Evolutionary conservation across 75 land plant species (phyloP), one percentile per base, ranked within the genome.

Genomic region (Ceratopteris richardii): DNA sequence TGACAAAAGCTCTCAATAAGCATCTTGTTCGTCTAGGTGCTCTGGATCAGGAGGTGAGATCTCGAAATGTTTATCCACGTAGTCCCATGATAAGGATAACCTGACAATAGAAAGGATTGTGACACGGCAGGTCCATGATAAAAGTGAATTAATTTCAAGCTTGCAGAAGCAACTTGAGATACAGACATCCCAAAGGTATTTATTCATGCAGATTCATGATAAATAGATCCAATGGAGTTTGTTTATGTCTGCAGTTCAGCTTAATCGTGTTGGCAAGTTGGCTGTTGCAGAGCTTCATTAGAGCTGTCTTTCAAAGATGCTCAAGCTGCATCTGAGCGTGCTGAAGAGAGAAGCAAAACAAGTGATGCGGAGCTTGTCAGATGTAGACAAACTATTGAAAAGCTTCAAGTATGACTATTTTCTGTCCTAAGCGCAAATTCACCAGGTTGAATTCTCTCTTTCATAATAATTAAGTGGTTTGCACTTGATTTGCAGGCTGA

Each of bases 21-120:
- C 76, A 66, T 73, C 76, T 73, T 44, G 68, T 66, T 54, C 71
- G 70, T 20, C 44, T 66, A 7, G 56, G 63, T 53, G 64, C 76
- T 22, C 44, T 73, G 25, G 70, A 73, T 30, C 76, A 73, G 47
- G 76, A 73, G 44, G 76, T 73, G 44, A 26, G 63, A 39, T 30
- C 37, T 31, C 2, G 13, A 7, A 18, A n/a, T 46, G 18, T 17
- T 6, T 33, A 33, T 4, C 3, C 9, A 33, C 9, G 9, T 9
- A 4, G 3, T 18, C 5, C 17, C 5, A 6, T 46, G 17, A 17
- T 6, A 46, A 14, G 50, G 3, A 21, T 2, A 14, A 46, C 5
- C 4, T 18, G 14, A 46, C 3, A 46, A 2, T 17, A n/a, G 17
- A 46, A 46, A 6, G 50, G 17, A 6, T n/a, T n/a, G n/a, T 17